Conservation (phyloP, 2,329 filamentous ascomycete species). For the Penicillium decumbens region DNA sequence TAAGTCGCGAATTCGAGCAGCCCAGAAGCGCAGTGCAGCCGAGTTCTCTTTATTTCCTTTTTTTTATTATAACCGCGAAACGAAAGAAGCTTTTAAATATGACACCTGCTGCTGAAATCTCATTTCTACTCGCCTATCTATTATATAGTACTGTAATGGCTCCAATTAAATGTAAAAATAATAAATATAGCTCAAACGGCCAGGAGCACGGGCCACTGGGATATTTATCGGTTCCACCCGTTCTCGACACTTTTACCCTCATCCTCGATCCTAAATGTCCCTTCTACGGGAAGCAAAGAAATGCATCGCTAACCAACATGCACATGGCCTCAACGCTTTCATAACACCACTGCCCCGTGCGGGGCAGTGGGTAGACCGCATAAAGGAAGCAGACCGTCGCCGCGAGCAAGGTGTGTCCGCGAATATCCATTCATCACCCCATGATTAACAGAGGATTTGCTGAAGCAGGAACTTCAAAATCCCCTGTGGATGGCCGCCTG, state of each 20-base stretch:
- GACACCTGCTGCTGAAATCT: background rate
- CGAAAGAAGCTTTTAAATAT: background rate
- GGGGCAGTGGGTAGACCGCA: constrained; percentile 34
- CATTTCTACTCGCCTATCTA: background rate
- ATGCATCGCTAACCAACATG: constrained; percentile 41
- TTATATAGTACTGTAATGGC: background rate
- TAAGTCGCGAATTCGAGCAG: too few relatives aligned
- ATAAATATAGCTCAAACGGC: background rate
- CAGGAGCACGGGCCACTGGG: constrained; percentile 15
- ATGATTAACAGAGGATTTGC: constrained; percentile 2
- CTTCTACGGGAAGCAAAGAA: constrained; percentile 43
- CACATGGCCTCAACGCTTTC: constrained; percentile 39
- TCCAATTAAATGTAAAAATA: background rate
- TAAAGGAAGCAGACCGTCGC: constrained; percentile 37
- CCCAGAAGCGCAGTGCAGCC: too few relatives aligned
- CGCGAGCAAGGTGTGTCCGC: constrained; percentile 30
- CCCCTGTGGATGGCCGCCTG: constrained; percentile 42
- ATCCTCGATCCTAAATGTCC: constrained; percentile 36
- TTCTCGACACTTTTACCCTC: background rate
- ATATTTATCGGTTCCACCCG: constrained; percentile 7
- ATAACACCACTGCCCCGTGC: constrained; percentile 36
- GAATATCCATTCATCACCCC: background rate
- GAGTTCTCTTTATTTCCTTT: too few relatives aligned
- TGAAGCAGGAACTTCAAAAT: constrained; percentile 32
- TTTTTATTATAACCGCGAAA: too few relatives aligned